phyloP scores from a whole-genome alignment of 257 asterid genomes.

The Verbena officinalis region DNA sequence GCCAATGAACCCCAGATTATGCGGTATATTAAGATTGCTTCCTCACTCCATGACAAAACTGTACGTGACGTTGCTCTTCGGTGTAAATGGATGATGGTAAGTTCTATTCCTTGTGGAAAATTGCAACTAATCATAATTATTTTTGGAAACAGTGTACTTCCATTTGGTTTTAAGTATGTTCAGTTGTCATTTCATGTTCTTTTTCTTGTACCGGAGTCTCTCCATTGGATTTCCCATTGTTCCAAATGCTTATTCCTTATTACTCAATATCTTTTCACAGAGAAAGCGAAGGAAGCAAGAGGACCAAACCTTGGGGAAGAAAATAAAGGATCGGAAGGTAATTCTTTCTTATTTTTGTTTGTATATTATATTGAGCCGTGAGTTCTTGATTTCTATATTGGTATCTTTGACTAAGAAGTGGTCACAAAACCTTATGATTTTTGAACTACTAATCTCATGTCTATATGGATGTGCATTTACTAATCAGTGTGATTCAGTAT shows the following conservation, averaged over 20 bases:
- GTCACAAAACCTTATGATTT: not conserved
- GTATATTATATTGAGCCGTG: not conserved
- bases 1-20: slow-evolving; percentile 69
- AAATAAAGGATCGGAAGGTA: slow-evolving; percentile 71
- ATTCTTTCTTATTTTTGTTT: not conserved
- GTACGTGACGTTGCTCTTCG: slow-evolving; percentile 94
- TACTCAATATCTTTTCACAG: slow-evolving; percentile 44
- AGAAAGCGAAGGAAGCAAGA: slow-evolving; percentile 87
- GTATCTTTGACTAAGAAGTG: slow-evolving; percentile 7
- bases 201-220: slow-evolving; percentile 22
- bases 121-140: not conserved
- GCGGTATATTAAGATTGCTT: slow-evolving; percentile 83
- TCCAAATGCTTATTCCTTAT: slow-evolving; percentile 14
- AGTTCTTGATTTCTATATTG: too few relatives aligned
- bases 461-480: slow-evolving; percentile 19
- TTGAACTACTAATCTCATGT: slow-evolving; percentile 13
- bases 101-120: slow-evolving; percentile 37
- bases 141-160: not conserved
- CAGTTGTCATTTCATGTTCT: slow-evolving; percentile 7
- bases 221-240: not conserved
- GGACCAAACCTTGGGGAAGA: slow-evolving; percentile 61
- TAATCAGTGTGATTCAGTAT: slow-evolving; percentile 18
- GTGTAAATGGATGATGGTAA: slow-evolving; percentile 90
- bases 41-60: slow-evolving; percentile 73
- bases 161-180: slow-evolving; percentile 3